Percentiles rank a stretch among this genome's conserved stretches.
Evolutionary conservation across 257 asterid species (phyloP).

Genomic region (Gynochthodes officinalis): DNA sequence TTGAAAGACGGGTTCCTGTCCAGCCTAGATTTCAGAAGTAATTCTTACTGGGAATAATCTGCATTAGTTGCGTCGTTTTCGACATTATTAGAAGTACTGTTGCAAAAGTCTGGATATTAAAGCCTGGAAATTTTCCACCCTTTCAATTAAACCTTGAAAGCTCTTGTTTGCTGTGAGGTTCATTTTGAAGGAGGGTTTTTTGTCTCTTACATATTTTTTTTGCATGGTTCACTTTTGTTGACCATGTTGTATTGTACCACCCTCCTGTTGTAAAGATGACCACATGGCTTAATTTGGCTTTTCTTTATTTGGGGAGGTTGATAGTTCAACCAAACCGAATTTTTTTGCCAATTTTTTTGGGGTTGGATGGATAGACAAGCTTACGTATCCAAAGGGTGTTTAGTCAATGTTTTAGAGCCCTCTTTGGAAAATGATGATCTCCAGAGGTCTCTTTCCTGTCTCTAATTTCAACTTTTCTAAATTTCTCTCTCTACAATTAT

Average conservation of each 20-base stretch:
- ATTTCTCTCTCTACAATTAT: neutral
- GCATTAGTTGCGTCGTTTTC: neutral
- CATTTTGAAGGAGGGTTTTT: constrained; percentile 37
- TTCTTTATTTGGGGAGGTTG: constrained; percentile 16
- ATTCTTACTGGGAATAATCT: neutral
- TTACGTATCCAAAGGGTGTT: neutral
- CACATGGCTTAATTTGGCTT: constrained; percentile 26
- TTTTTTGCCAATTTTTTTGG: neutral
- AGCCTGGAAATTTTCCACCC: constrained; percentile 12
- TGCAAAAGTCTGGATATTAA: neutral
- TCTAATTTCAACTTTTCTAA: constrained; percentile 5
- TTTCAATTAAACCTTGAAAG: constrained; percentile 9
- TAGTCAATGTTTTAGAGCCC: constrained; percentile 37
- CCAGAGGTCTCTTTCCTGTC: constrained; percentile 30
- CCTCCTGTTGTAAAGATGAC: constrained; percentile 29
- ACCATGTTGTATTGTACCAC: constrained; percentile 25
- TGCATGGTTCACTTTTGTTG: constrained; percentile 26
- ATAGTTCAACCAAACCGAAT: neutral
- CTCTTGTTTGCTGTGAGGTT: constrained; percentile 31
- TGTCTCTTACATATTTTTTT: constrained; percentile 8
- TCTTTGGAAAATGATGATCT: constrained; percentile 10
- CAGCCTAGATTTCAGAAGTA: too few species aligned
- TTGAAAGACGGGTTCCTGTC: constrained; percentile 10
- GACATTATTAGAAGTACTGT: neutral
- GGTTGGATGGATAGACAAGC: constrained; percentile 5